Percentiles rank a stretch among this genome's conserved stretches.
Conservation (phyloP, 139 green algal genomes). For the Closterium sp. region DNA sequence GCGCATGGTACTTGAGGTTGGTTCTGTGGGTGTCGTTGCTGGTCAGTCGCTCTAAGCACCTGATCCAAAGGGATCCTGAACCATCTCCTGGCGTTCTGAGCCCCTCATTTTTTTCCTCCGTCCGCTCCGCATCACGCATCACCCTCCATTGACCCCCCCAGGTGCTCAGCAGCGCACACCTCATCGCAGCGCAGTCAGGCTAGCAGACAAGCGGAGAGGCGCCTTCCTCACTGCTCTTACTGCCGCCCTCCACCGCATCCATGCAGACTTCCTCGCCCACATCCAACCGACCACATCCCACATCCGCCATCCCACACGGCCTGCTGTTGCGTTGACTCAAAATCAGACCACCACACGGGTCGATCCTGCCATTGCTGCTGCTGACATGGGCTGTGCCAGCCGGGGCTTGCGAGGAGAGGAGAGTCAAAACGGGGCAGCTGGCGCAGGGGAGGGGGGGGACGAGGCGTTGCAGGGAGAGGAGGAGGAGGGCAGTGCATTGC, state of each 20-base stretch:
- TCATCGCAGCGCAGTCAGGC: background rate
- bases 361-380: background rate
- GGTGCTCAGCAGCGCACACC: background rate
- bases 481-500: background rate
- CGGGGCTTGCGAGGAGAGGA: background rate
- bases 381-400: background rate
- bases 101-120: no score
- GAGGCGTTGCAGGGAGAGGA: background rate
- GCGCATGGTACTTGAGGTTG: no score
- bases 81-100: no score
- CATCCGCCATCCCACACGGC: no score
- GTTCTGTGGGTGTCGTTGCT: no score
- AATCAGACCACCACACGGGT: no score
- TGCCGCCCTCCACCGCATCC: background rate
- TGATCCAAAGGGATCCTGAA: no score
- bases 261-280: background rate
- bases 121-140: no score
- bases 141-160: background rate
- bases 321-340: no score
- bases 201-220: background rate
- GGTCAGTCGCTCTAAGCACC: no score
- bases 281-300: background rate
- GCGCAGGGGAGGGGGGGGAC: background rate
- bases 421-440: background rate
- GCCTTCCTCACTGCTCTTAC: background rate